Base-by-base conservation (phyloP, 1,139 yeast species). In the Casaregolazyma lundiana region DNA sequence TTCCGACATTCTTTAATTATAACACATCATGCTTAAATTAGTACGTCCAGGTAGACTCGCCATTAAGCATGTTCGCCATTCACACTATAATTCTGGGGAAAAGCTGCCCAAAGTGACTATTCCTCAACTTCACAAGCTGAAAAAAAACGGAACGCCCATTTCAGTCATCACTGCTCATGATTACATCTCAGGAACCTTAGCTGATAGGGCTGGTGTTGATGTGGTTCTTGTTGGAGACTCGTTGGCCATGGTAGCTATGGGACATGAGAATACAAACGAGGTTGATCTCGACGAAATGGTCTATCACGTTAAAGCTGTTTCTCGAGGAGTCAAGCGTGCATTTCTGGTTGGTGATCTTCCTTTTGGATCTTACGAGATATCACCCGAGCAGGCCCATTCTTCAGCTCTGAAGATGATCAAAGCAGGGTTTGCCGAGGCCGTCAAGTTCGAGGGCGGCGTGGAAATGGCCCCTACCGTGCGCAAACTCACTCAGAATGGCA, bases 161-260 rank as follows among this genome's bases (percentile, higher is more conserved):
- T 68, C 90, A 0, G 79, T 84, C 66, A 70, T 89, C 18, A 92
- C 98, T 0, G 95, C 96, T 0, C 89, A 90, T 64, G 98, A 92
- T 61, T 84, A 73, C 60, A 79, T 90, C 24, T 82, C 96, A 0
- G 92, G 82, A 0, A 70, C 72, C 30, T 72, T 85, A 60, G 94
- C 89, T 0, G 89, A 86, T 43, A 63, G 72, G 9, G 81, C 94
- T 0, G 75, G 76, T 0, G 73, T 80, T 1, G 97, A 92, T 56
- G 73, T 83, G 45, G 72, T 82, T 8, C 72, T 92, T 6, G 81
- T 92, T 5, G 98, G 98, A 1, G 98, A 92, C 64, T 90, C 97
- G 0, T 68, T 92, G 35, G 89, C 96, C 1, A 90, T 89, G 96
- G 90, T 87, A 1, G 76, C 95, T 0, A 72, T 88, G 51, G 98